Evolutionary conservation across 176 grass and related monocot genomes (phyloP).

Genomic region (Carex myosuroides): DNA sequence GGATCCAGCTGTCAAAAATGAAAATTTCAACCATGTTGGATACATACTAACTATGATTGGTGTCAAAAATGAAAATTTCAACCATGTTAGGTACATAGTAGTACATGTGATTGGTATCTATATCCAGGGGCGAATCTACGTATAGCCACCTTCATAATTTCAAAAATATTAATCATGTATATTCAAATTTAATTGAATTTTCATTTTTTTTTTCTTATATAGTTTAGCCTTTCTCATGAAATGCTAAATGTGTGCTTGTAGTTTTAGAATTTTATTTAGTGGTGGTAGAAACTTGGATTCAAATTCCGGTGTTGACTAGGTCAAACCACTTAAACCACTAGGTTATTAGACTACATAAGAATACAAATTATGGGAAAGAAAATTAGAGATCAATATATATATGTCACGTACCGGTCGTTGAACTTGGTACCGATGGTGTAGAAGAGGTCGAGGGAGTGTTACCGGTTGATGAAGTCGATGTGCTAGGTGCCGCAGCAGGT

Average conservation of each 20-base stretch:
- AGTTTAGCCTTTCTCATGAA: too few species aligned
- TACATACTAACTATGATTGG: too few species aligned
- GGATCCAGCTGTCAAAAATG: constrained; percentile 2
- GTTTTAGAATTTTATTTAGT: too few species aligned
- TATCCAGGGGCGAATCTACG: too few species aligned
- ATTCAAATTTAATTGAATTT: too few species aligned
- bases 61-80: too few species aligned
- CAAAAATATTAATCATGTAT: too few species aligned
- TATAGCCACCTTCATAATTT: too few species aligned
- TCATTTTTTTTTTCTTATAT: too few species aligned
- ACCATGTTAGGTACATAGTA: background rate
- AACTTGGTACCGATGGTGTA: constrained; percentile 12
- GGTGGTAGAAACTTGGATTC: too few species aligned
- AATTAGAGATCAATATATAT: background rate
- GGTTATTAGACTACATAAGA: background rate
- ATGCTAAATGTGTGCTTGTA: too few species aligned
- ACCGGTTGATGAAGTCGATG: background rate
- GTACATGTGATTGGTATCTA: background rate
- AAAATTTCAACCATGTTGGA: background rate
- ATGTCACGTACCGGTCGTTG: background rate
- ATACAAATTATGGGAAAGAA: background rate
- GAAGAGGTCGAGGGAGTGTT: constrained; percentile 12
- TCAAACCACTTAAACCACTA: background rate
- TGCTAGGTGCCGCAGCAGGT: constrained; percentile 23
- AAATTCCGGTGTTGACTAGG: background rate